These are phyloP conservation scores for Lecanosticta acicola DNA, from an alignment of 2,329 filamentous ascomycete species.

Conservation along the genomic window DNA sequence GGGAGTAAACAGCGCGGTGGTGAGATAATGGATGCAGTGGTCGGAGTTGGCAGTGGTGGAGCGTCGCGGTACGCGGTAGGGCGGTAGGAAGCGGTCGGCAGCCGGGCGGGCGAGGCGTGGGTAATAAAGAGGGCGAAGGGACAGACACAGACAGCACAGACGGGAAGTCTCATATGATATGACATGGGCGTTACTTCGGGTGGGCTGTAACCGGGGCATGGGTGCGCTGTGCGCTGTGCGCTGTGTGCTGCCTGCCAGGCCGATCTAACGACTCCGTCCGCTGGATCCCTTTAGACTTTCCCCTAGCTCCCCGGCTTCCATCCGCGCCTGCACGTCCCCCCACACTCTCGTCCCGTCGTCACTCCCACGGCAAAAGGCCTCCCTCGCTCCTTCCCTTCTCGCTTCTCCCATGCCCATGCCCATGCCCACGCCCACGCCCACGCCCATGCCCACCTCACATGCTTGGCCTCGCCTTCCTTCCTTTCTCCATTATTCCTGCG, in stretches of 20 bases:
- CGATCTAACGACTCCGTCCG: not conserved
- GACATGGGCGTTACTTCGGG: not conserved
- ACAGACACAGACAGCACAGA: not conserved
- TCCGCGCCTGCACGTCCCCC: no score
- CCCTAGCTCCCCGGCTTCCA: not conserved
- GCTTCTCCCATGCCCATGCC: no score
- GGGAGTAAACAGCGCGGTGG: no score
- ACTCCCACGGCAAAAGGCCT: not conserved
- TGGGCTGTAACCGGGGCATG: not conserved
- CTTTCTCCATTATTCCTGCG: no score
- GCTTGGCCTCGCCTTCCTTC: no score
- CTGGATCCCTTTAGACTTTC: not conserved
- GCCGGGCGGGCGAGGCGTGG: not conserved
- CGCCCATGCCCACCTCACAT: no score
- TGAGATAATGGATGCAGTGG: not conserved
- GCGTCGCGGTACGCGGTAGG: not conserved
- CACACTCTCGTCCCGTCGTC: no score
- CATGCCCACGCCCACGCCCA: no score
- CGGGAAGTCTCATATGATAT: not conserved
- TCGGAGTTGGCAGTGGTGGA: not conserved
- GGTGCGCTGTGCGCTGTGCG: not conserved
- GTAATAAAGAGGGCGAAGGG: not conserved
- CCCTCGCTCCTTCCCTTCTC: not conserved
- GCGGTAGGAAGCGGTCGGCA: not conserved
- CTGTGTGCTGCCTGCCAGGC: no score